phyloP scores from a whole-genome alignment of 1,284 basidiomycete genomes.

The Fomitopsis palustris region DNA sequence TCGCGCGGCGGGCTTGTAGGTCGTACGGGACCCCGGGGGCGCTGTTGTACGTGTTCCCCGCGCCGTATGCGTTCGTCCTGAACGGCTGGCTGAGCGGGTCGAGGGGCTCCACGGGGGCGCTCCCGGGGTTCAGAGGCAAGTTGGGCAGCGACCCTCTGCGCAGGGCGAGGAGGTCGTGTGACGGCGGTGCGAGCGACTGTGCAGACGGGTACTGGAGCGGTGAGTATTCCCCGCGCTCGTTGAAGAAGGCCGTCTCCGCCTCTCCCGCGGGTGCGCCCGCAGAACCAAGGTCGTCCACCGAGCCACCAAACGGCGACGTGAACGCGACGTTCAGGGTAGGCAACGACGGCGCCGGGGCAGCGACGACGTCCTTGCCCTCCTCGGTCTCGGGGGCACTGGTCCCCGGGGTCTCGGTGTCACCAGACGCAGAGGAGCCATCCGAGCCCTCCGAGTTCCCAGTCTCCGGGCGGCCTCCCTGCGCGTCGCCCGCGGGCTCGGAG shows the following conservation, averaged over 20 bases:
- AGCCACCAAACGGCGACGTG: not conserved
- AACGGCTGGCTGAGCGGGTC: conserved; percentile 8
- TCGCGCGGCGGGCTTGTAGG: conserved; percentile 15
- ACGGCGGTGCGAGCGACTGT: conserved; percentile 5
- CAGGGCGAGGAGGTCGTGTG: conserved; percentile 14
- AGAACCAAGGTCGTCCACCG: not conserved
- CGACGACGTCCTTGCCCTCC: not conserved
- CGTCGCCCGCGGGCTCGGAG: not conserved
- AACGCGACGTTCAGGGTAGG: not conserved
- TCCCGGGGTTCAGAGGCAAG: conserved; percentile 9
- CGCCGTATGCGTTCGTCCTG: conserved; percentile 34
- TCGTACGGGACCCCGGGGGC: conserved; percentile 13
- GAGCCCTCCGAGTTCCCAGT: not conserved
- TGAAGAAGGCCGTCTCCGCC: not conserved
- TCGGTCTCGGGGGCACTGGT: not conserved
- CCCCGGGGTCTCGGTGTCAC: conserved; percentile 2
- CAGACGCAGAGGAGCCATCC: not conserved
- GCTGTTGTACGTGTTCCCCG: conserved; percentile 2
- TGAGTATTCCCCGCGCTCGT: not conserved
- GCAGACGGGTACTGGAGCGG: not conserved
- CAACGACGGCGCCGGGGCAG: not conserved
- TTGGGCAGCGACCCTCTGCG: conserved; percentile 15
- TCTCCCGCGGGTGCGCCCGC: not conserved
- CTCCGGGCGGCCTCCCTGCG: not conserved
- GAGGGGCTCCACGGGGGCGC: conserved; percentile 5